Evolutionary conservation across 495 filamentous ascomycete species (phyloP).

Genomic region (Oleoguttula mirabilis): DNA sequence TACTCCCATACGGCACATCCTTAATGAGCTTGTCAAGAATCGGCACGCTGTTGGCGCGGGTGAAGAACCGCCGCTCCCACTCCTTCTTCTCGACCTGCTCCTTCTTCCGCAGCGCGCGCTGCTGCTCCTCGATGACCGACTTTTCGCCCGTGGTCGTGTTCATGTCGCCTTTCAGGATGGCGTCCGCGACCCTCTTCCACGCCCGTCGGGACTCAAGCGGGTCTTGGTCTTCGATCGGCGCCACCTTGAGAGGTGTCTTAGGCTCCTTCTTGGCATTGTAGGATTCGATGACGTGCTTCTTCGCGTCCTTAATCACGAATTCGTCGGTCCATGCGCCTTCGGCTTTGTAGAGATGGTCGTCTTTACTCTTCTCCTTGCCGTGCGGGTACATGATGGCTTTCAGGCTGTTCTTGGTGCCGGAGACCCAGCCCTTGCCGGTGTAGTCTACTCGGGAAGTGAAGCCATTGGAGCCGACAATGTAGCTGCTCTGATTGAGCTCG

Average conservation of each 20-base stretch:
- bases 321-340: constrained; percentile 85
- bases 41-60: constrained; percentile 40
- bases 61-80: constrained; percentile 84
- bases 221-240: constrained; percentile 70
- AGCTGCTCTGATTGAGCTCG: constrained; percentile 70
- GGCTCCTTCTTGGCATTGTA: constrained; percentile 52
- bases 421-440: constrained; percentile 82
- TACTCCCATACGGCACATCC: constrained; percentile 37
- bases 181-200: constrained; percentile 73
- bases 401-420: constrained; percentile 91
- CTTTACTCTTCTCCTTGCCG: constrained; percentile 55
- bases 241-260: constrained; percentile 58
- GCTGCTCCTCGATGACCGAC: constrained; percentile 78
- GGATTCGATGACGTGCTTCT: constrained; percentile 53
- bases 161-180: constrained; percentile 71
- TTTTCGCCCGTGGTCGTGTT: constrained; percentile 68
- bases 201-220: constrained; percentile 77
- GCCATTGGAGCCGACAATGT: constrained; percentile 74
- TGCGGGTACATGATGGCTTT: constrained; percentile 65
- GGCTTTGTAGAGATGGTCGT: constrained; percentile 69
- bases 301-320: constrained; percentile 65
- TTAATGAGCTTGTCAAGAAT: constrained; percentile 48
- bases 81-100: constrained; percentile 67
- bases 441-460: constrained; percentile 91
- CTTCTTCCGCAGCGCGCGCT: constrained; percentile 69